These are phyloP conservation scores for Malassezia brasiliensis DNA, from an alignment of 1,284 basidiomycete species.

Conservation along the genomic window DNA sequence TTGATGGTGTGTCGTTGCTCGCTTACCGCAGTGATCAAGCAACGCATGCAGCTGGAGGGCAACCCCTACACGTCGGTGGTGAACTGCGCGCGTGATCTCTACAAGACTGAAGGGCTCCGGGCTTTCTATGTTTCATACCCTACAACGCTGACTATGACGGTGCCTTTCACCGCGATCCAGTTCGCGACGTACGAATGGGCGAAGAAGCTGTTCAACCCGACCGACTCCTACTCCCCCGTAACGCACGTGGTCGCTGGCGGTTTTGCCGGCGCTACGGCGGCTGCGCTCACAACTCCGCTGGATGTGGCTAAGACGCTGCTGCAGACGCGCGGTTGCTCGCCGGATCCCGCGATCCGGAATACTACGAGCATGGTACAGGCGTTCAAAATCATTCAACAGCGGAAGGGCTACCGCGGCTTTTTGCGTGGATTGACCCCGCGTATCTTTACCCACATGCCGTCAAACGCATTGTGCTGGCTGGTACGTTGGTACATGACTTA, in stretches of 20 bases:
- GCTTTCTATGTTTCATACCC: slow-evolving; percentile 99
- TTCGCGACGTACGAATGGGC: slow-evolving; percentile 93
- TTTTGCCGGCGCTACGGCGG: slow-evolving; percentile 83
- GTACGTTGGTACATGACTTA: slow-evolving; percentile 10
- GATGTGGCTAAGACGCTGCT: slow-evolving; percentile 98
- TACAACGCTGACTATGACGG: slow-evolving; percentile 82
- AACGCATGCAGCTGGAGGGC: slow-evolving; percentile 93
- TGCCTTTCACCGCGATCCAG: slow-evolving; percentile 96
- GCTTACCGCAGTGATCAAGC: slow-evolving; percentile 69
- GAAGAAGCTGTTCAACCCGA: slow-evolving; percentile 77
- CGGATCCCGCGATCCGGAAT: slow-evolving; percentile 70
- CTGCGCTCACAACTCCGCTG: slow-evolving; percentile 87
- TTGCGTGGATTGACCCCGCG: slow-evolving; percentile 78
- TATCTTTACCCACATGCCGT: slow-evolving; percentile 90
- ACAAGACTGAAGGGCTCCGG: slow-evolving; percentile 69
- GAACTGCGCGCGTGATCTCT: slow-evolving; percentile 72
- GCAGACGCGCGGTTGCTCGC: slow-evolving; percentile 79
- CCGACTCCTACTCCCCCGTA: slow-evolving; percentile 73
- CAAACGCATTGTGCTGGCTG: slow-evolving; percentile 93
- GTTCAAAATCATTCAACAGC: slow-evolving; percentile 71
- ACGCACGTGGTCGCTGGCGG: slow-evolving; percentile 87
- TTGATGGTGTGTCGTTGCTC: slow-evolving; percentile 65
- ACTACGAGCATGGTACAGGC: slow-evolving; percentile 80
- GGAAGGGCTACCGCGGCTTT: slow-evolving; percentile 79
- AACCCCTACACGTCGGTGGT: slow-evolving; percentile 77